Evolutionary conservation across 345 rosid genomes (phyloP), one percentile per base, ranked within the genome.

Genomic region (Moricandia moricandioides): DNA sequence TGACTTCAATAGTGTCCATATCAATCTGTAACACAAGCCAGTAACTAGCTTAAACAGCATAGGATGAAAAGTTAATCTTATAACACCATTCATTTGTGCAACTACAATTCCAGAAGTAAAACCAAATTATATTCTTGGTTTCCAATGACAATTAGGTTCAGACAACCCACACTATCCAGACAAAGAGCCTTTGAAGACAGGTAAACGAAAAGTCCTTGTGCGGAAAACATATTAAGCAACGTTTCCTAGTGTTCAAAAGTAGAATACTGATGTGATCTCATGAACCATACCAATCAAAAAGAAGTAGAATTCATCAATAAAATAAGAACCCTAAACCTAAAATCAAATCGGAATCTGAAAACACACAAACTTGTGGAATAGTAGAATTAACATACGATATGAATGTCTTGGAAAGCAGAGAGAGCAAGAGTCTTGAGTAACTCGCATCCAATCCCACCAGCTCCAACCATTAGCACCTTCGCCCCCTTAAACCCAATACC

Each of bases 361-460:
- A 29, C 1, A 29, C 1, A 29, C 31, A 29, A 29, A 29, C 31
- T 29, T 35, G 39, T 2, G 49, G 49, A 30, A 56, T 18, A 34
- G 43, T 60, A 14, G 39, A 30, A 26, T 14, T 59, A 60, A 79
- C 95, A 88, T 78, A 96, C 99, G 37, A 96, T 91, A 87, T 96
- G 98, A 72, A 96, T 91, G 70, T 96, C 97, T 49, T 80, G 77
- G 82, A 96, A 96, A 29, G 93, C 96, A 58, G 99, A 88, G 56
- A 96, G 98, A 75, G 91, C 95, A 24, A 96, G 96, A 70, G 96
- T 92, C 86, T 96, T 96, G 17, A 96, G 95, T 59, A 96, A 84
- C 89, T 96, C 99, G 74, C 99, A 92, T 30, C 99, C 99, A 78
- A 96, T 92, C 35, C 99, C 97, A 54, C 99, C 99, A 2, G 99